Evolutionary conservation across 2,329 filamentous ascomycete genomes (phyloP), one percentile per base, ranked within the genome.

Genomic region (Sclerotinia borealis): DNA sequence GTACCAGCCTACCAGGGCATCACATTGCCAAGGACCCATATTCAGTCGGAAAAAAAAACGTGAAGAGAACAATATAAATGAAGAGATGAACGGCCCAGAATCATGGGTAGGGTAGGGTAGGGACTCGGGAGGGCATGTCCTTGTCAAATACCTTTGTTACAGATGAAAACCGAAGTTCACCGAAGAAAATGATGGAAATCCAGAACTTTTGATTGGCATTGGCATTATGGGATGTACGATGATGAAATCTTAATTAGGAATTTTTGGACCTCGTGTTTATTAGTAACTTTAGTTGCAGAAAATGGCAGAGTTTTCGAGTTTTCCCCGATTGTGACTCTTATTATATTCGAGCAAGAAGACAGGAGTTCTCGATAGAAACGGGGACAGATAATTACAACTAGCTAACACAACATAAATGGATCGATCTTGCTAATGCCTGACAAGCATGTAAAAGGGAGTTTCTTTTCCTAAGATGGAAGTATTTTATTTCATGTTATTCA

Each of bases 241-340:
- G 39, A 56, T 45, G 54, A 45, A 31, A 31, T 41, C 15, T 55
- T 55, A 55, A 55, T 55, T 55, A 43, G 52, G 31, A 55, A 43
- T 9, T 31, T 31, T 55, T 36, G 52, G 17, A 13, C 37, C 17
- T 25, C 43, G 52, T 25, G 52, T 43, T 15, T 22, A 29, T 41
- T 8, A n/a, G n/a, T n/a, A n/a, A 43, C 17, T 41, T 43, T 43
- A 27, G 27, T 43, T 43, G 54, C 29, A 34, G 54, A 45, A 36
- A 11, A 36, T 37, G 49, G n/a, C 39, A 45, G 54, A 56, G 39
- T 56, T 45, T 45, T 56, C n/a, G n/a, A n/a, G n/a, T n/a, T n/a
- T n/a, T n/a, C n/a, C n/a, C n/a, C n/a, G n/a, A n/a, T n/a, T n/a
- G n/a, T n/a, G n/a, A n/a, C n/a, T n/a, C n/a, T n/a, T n/a, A n/a